Conservation (phyloP, 495 filamentous ascomycete genomes). For the Elaphomyces granulatus region DNA sequence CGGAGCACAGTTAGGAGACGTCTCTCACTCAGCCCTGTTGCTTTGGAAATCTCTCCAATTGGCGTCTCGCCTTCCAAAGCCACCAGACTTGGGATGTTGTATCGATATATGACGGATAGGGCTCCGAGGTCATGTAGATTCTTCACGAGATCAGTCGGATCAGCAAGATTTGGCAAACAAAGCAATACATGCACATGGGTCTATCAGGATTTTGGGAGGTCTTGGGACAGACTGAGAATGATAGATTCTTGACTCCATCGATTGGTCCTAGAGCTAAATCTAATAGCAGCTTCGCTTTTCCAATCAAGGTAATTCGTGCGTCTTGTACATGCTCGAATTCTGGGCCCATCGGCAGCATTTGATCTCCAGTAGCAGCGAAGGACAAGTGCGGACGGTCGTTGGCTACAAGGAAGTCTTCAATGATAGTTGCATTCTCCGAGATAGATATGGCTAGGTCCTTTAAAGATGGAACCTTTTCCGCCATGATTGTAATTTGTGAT, state of each 20-base stretch:
- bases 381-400: no score
- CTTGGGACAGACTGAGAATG: neutral
- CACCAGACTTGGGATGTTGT: constrained; percentile 12
- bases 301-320: neutral
- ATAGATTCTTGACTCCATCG: neutral
- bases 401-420: no score
- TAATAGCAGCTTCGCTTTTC: neutral
- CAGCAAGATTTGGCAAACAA: no score
- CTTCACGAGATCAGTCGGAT: no score
- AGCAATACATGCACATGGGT: no score
- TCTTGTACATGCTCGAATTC: no score
- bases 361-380: no score
- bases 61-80: constrained; percentile 12
- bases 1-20: constrained; percentile 16
- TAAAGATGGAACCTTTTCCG: no score
- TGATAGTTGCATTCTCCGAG: no score
- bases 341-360: no score
- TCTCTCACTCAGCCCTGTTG: constrained; percentile 11
- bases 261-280: neutral
- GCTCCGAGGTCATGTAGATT: neutral
- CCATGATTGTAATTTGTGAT: no score
- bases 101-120: constrained; percentile 8
- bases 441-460: no score
- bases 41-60: constrained; percentile 15
- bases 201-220: neutral